These are phyloP conservation scores for Xylaria castorea DNA, from an alignment of 495 filamentous ascomycete species.

Conservation along the genomic window DNA sequence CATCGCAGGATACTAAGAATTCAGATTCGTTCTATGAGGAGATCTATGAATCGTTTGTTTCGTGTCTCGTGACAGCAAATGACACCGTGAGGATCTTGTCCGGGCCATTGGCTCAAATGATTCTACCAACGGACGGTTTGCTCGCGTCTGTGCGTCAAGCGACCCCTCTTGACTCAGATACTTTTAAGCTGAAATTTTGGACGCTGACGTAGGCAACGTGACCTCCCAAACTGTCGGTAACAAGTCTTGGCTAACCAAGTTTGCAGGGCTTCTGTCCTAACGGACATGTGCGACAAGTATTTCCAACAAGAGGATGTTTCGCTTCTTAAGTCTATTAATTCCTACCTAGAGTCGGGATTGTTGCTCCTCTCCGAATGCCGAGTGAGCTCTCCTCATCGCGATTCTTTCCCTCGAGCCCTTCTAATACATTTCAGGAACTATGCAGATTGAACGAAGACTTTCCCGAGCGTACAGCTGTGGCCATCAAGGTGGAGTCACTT, in stretches of 20 bases:
- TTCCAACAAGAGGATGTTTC: slow-evolving; percentile 48
- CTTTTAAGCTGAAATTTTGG: slow-evolving; percentile 58
- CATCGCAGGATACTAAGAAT: slow-evolving; percentile 43
- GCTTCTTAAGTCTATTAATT: slow-evolving; percentile 55
- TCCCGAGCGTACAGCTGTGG: slow-evolving; percentile 55
- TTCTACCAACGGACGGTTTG: slow-evolving; percentile 52
- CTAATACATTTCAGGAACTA: slow-evolving; percentile 48
- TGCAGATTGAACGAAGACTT: slow-evolving; percentile 55
- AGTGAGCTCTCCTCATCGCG: slow-evolving; percentile 37
- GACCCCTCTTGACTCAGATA: slow-evolving; percentile 47
- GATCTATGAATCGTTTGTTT: slow-evolving; percentile 57
- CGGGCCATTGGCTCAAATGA: slow-evolving; percentile 51
- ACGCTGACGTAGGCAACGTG: slow-evolving; percentile 55
- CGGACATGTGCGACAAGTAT: slow-evolving; percentile 57
- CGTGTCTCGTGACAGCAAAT: slow-evolving; percentile 58
- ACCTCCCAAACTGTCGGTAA: slow-evolving; percentile 6
- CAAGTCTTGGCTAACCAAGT: slow-evolving; percentile 31
- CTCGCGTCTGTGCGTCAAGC: slow-evolving; percentile 46
- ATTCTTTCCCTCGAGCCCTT: neutral
- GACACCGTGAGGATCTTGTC: slow-evolving; percentile 55
- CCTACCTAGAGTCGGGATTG: slow-evolving; percentile 59
- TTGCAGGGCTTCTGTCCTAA: slow-evolving; percentile 55
- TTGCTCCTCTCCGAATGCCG: slow-evolving; percentile 54
- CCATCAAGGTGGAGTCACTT: slow-evolving; percentile 62
- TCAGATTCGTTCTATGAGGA: slow-evolving; percentile 56